phyloP scores from a whole-genome alignment of 208 protist species.

The Vickermania spadyakhi region DNA sequence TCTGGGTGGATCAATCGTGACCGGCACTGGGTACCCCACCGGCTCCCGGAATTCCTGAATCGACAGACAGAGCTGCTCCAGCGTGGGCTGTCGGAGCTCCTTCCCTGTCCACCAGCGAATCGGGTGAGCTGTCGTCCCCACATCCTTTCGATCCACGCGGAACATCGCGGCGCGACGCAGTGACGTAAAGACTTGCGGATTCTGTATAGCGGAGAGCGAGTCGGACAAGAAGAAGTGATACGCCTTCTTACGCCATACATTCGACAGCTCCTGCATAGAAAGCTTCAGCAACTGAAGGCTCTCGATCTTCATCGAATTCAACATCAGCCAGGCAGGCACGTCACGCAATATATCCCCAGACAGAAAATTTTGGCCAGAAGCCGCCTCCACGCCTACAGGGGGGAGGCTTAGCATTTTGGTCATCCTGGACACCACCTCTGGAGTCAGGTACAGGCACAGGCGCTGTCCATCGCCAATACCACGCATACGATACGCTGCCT shows the following conservation, averaged over 20 bases:
- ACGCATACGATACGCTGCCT: conserved; percentile 90
- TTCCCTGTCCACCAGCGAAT: neutral
- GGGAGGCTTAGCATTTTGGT: neutral
- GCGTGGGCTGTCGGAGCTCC: conserved; percentile 8
- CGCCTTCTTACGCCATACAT: conserved; percentile 87
- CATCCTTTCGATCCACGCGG: conserved; percentile 12
- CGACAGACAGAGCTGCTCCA: conserved; percentile 25
- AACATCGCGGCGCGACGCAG: conserved; percentile 45
- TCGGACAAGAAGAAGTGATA: conserved; percentile 59
- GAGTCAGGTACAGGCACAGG: conserved; percentile 89
- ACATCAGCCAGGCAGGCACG: conserved; percentile 83
- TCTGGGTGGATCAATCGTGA: conserved; percentile 17
- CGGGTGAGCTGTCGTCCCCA: neutral
- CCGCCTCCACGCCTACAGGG: conserved; percentile 56
- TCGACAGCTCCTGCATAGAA: conserved; percentile 81
- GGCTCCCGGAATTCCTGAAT: conserved; percentile 73
- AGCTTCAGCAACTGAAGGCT: conserved; percentile 86
- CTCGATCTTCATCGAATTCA: conserved; percentile 85
- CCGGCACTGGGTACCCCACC: conserved; percentile 46
- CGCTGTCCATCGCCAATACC: conserved; percentile 90
- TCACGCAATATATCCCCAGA: conserved; percentile 61
- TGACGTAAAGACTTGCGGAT: conserved; percentile 30
- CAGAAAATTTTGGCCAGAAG: conserved; percentile 22
- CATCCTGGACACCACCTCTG: conserved; percentile 72
- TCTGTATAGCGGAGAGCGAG: conserved; percentile 27